These are phyloP conservation scores for Hordeum marinum DNA, from an alignment of 176 grass and related monocot genomes.

Conservation along the genomic window DNA sequence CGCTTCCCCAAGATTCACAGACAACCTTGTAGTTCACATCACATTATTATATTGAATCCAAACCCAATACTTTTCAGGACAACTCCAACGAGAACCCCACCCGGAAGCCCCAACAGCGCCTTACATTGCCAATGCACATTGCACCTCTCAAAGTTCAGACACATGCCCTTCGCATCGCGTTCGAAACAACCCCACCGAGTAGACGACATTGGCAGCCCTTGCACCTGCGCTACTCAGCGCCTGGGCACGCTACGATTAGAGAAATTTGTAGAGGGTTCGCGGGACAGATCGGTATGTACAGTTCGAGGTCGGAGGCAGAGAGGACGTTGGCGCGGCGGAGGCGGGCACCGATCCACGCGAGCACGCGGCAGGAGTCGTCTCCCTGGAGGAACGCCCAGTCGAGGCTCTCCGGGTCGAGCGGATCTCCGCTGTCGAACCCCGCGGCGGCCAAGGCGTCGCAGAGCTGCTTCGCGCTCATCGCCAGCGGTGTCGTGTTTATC, in stretches of 20 bases:
- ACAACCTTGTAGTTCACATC: background rate
- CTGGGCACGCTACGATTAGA: background rate
- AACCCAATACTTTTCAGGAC: background rate
- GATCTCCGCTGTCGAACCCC: slow-evolving; percentile 60
- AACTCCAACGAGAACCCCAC: background rate
- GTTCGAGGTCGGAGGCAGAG: slow-evolving; percentile 61
- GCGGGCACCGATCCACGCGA: slow-evolving; percentile 77
- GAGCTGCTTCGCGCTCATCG: slow-evolving; percentile 70
- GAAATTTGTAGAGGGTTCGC: background rate
- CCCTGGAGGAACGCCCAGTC: slow-evolving; percentile 96
- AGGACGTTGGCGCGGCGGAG: slow-evolving; percentile 81
- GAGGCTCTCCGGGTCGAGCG: slow-evolving; percentile 71
- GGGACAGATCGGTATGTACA: slow-evolving; percentile 35
- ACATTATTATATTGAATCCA: background rate
- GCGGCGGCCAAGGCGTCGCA: slow-evolving; percentile 55
- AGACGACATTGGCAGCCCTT: background rate
- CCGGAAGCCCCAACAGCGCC: background rate
- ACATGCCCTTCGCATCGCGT: background rate
- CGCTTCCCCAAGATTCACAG: background rate
- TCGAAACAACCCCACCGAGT: background rate
- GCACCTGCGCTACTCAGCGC: background rate
- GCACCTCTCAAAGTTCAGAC: background rate
- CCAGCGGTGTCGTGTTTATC: slow-evolving; percentile 2
- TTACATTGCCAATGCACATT: background rate
- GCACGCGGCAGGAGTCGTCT: slow-evolving; percentile 58